Evolutionary conservation across 2,329 filamentous ascomycete genomes (phyloP), one percentile per base, ranked within the genome.

Genomic region (Pseudogymnoascus sp.): DNA sequence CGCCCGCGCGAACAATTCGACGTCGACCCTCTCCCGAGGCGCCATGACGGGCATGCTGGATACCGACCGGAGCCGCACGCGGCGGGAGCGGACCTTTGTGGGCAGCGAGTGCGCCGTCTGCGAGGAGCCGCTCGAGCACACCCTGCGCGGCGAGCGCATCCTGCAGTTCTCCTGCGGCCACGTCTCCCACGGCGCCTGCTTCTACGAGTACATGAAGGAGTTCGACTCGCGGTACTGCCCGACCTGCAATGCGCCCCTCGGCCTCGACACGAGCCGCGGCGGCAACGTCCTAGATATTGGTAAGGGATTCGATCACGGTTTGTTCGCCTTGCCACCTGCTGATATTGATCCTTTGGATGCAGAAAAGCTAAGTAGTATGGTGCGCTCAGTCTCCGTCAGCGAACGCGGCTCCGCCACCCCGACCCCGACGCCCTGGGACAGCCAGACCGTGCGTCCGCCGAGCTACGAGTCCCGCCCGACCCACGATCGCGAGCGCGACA

Each of bases 161-260:
- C 80, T 99, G 61, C 94, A 97, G 74, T 94, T 99, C 71, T 95
- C 92, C 5, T 99, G 94, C 76, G 85, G 88, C n/a, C 94, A 99
- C 76, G 93, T 99, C 64, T 92, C 93, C 9, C 94, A 99, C 74
- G 94, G 97, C 75, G 94, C 93, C 36, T 99, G 94, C 77, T 97
- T 99, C 74, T 97, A 97, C 77, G 94, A 99, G 76, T 97, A 95
- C 73, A 96, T 99, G 70, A 90, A 91, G 71, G 93, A 97, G 72
- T 90, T 93, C 64, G 92, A 97, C 68, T 90, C 90, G 61, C 92
- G 97, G 71, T 92, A 91, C 71, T 99, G 94, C 76, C 94, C 94
- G 28, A 89, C 90, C 67, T 99, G 94, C 76, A 89, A 96, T 79
- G 90, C 92, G 66, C 92, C 94, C 19, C 78, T 99, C 60, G 91